Conservation (phyloP, 2,329 filamentous ascomycete genomes). For the Xylaria sp. region DNA sequence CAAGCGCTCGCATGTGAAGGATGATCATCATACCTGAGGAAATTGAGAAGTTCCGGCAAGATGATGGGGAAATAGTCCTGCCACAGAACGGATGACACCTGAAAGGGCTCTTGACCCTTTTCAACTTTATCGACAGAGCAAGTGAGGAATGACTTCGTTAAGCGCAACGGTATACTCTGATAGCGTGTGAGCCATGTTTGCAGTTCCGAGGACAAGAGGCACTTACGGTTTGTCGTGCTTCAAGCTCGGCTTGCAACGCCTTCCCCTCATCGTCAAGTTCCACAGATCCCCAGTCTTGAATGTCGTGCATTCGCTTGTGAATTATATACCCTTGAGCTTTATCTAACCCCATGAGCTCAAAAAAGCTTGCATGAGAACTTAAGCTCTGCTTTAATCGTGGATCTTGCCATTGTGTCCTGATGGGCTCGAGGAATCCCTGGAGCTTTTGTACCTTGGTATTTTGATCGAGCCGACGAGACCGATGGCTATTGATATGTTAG, state of each 20-base stretch:
- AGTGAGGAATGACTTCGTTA: slow-evolving; percentile 90
- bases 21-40: slow-evolving; percentile 65
- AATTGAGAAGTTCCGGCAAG: slow-evolving; percentile 83
- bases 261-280: slow-evolving; percentile 80
- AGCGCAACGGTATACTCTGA: slow-evolving; percentile 75
- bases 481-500: slow-evolving; percentile 63
- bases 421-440: slow-evolving; percentile 78
- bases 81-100: slow-evolving; percentile 83
- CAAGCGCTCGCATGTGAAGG: slow-evolving; percentile 14
- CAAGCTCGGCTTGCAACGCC: slow-evolving; percentile 77
- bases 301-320: slow-evolving; percentile 72
- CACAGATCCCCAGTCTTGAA: slow-evolving; percentile 82
- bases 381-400: slow-evolving; percentile 70
- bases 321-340: slow-evolving; percentile 82
- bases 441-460: slow-evolving; percentile 74
- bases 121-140: slow-evolving; percentile 91
- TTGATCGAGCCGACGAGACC: slow-evolving; percentile 75
- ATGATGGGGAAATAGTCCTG: slow-evolving; percentile 80
- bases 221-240: slow-evolving; percentile 71
- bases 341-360: slow-evolving; percentile 76
- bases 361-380: slow-evolving; percentile 80
- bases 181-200: background rate
- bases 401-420: slow-evolving; percentile 80
- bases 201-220: background rate
- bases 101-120: slow-evolving; percentile 73